Conservation (phyloP, 108 stramenopile species). For the Schizochytrium sp. region DNA sequence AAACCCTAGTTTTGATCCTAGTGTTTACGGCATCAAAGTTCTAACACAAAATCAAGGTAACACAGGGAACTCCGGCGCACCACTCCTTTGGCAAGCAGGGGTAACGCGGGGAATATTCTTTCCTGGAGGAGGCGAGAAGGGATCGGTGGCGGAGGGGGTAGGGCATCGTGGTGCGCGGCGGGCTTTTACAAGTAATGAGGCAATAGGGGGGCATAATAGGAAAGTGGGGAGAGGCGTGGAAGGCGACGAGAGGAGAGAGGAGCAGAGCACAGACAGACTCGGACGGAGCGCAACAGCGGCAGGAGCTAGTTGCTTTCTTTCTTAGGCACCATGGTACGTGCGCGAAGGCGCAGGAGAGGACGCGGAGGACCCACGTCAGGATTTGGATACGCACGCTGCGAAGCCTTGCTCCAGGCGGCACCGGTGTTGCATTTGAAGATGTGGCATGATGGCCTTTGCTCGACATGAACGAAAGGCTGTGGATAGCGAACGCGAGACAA, state of each 20-base stretch:
- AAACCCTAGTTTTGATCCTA: constrained; percentile 27
- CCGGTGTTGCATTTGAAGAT: neutral
- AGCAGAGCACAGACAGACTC: neutral
- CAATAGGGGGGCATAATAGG: neutral
- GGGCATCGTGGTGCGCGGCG: neutral
- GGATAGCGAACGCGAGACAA: no score
- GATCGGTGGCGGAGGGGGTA: neutral
- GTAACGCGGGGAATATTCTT: no score
- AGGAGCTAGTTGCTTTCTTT: neutral
- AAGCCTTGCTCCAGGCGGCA: neutral
- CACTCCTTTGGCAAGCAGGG: no score
- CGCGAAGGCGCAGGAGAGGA: neutral
- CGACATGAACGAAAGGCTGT: no score
- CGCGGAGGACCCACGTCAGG: neutral
- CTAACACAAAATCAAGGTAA: no score
- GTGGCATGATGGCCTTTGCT: no score
- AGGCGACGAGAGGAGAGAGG: neutral
- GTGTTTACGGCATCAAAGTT: neutral
- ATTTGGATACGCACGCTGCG: neutral
- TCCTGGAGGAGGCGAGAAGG: neutral
- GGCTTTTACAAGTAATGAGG: neutral
- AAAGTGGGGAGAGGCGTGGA: neutral
- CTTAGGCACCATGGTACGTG: constrained; percentile 32
- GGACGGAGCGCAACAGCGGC: neutral
- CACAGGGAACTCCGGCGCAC: no score